A percentile compares a stretch with the other conserved stretches of the same genome.
Evolutionary conservation across 441 rosid species (phyloP).

Genomic region (Raphanus hybrid): DNA sequence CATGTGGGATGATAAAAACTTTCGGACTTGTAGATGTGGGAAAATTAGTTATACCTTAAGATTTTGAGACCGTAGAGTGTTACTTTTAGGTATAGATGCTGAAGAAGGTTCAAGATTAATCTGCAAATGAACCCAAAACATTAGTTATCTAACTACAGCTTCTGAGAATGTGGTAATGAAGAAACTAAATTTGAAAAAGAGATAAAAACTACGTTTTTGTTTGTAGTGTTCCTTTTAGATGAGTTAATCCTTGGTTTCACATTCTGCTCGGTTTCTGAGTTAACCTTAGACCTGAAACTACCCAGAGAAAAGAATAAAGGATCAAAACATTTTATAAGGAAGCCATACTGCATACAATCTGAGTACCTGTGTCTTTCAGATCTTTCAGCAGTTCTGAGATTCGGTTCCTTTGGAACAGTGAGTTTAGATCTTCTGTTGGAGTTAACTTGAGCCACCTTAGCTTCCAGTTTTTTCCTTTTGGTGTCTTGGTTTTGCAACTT

Average conservation of each 20-base stretch:
- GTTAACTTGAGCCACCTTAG: slow-evolving; percentile 53
- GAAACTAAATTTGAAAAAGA: background rate
- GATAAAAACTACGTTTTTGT: slow-evolving; percentile 52
- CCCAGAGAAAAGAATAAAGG: no score
- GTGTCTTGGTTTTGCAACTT: slow-evolving; percentile 44
- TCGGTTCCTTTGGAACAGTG: slow-evolving; percentile 83
- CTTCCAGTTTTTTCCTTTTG: slow-evolving; percentile 56
- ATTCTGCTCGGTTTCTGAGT: slow-evolving; percentile 42
- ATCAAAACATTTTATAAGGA: background rate
- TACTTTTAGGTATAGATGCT: slow-evolving; percentile 44
- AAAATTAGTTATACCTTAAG: slow-evolving; percentile 53
- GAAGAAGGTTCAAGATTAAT: slow-evolving; percentile 50
- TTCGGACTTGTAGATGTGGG: background rate
- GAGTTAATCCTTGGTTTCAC: slow-evolving; percentile 41
- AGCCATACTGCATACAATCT: background rate
- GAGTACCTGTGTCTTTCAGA: slow-evolving; percentile 66
- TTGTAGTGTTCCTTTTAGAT: slow-evolving; percentile 59
- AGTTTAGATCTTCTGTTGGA: slow-evolving; percentile 50
- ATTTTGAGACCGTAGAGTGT: slow-evolving; percentile 46
- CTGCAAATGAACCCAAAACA: slow-evolving; percentile 42
- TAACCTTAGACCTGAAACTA: slow-evolving; percentile 57
- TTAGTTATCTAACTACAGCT: slow-evolving; percentile 7
- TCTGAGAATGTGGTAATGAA: slow-evolving; percentile 11
- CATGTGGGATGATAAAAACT: background rate
- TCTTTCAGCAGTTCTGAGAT: slow-evolving; percentile 74